These are phyloP conservation scores for Nigrograna mackinnonii DNA, from an alignment of 2,329 filamentous ascomycete species.

Conservation along the genomic window DNA sequence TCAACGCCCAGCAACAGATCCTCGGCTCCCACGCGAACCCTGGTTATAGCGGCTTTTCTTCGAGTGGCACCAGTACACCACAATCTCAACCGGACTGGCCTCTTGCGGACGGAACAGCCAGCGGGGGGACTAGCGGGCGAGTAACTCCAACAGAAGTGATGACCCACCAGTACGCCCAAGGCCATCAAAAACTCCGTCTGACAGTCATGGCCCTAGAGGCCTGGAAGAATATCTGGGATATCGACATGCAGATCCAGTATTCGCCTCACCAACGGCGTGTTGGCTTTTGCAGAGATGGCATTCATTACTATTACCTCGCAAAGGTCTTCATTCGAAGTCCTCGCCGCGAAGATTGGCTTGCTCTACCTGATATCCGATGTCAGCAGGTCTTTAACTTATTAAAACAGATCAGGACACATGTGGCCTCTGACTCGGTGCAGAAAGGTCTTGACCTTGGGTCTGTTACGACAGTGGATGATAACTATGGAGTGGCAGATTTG, in stretches of 20 bases:
- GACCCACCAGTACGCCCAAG: conserved; percentile 50
- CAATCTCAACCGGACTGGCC: conserved; percentile 64
- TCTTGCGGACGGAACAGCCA: conserved; percentile 42
- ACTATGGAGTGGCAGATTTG: conserved; percentile 66
- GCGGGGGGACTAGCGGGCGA: conserved; percentile 36
- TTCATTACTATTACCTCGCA: conserved; percentile 75
- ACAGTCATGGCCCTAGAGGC: conserved; percentile 64
- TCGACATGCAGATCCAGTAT: conserved; percentile 70
- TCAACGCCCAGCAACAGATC: conserved; percentile 52
- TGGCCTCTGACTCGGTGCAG: conserved; percentile 64
- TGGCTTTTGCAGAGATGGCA: conserved; percentile 72
- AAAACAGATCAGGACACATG: conserved; percentile 63
- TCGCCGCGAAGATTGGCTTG: conserved; percentile 56
- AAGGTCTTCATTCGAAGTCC: conserved; percentile 67
- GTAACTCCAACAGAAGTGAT: conserved; percentile 48
- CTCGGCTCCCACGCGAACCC: conserved; percentile 19
- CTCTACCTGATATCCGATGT: conserved; percentile 63
- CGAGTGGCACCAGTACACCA: conserved; percentile 59
- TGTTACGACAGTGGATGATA: conserved; percentile 68
- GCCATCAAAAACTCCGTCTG: conserved; percentile 52
- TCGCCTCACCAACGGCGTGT: conserved; percentile 63
- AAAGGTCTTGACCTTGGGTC: conserved; percentile 71
- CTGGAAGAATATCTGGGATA: conserved; percentile 74
- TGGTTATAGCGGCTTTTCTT: conserved; percentile 24
- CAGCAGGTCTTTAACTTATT: conserved; percentile 63